Evolutionary conservation across 1,139 yeast genomes (phyloP), one percentile per base, ranked within the genome.

Genomic region (Hyphopichia buzzinii): DNA sequence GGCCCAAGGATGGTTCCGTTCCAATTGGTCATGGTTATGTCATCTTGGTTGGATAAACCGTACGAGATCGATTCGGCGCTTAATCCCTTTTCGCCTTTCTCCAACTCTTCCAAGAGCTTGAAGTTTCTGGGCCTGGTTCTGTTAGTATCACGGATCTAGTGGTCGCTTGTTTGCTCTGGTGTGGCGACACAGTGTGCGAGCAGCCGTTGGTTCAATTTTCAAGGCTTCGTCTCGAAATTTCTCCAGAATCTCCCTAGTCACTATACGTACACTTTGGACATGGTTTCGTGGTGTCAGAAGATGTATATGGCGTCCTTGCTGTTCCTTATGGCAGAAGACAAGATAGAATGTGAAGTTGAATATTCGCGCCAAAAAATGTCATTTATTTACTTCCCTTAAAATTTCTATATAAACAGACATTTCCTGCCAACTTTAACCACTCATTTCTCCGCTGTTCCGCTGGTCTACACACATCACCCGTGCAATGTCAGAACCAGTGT

Each of bases 1-100:
- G 98, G 98, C 0, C 98, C 99, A 46, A 92, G 71, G 34, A 90
- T 89, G 22, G 97, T 90, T 3, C 96, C 97, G 57, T 89, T 90
- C 97, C 97, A 90, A 51, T 81, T 67, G 6, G 95, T 84, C 94
- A 90, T 86, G 43, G 90, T 73, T 48, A 88, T 86, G 58, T 90
- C 97, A 50, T 86, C 96, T 47, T 85, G 82, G 54, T 85, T 90
- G 27, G 88, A 80, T 36, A 90, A 72, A 0, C 97, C 97, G 52
- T 90, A 88, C 15, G 97, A 90, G 59, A 96, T 90, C 17, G 96
- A 85, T 59, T 94, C 97, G 25, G 97, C 94, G 21, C 98, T 97
- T 37, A 87, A 72, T 12, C 98, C 98, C 60, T 94, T 94, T 59
- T 94, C 99, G 35, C 98, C 98, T 56, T 90, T 92, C 61, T 94